Evolutionary conservation across 1,284 basidiomycete species (phyloP), one percentile per base, ranked within the genome.

Genomic region (Tylopilus sp.): DNA sequence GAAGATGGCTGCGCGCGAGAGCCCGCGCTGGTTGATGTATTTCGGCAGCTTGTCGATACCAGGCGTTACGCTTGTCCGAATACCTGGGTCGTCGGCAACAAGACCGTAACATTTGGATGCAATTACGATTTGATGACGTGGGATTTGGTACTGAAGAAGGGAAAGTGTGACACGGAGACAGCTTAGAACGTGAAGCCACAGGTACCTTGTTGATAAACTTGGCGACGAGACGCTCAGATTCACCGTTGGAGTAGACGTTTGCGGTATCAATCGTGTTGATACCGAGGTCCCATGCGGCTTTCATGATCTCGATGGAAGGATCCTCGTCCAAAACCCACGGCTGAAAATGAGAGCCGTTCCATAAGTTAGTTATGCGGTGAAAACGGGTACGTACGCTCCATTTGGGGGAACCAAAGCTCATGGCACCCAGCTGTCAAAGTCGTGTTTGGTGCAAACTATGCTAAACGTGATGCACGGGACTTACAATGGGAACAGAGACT

Each of bases 131-230:
- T 85, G 81, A 36, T 86, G 80, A 54, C 91, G 82, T 15, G 88
- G 87, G 57, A 92, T 87, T n/a, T 86, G 74, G 74, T 82, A 82
- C 85, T 87, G n/a, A n/a, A n/a, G n/a, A n/a, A n/a, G n/a, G n/a
- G n/a, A n/a, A n/a, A n/a, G n/a, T n/a, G n/a, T n/a, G n/a, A n/a
- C n/a, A 53, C 22, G 24, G 24, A 58, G 26, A n/a, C 19, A 18
- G 10, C 13, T n/a, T n/a, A n/a, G n/a, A n/a, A n/a, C n/a, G n/a
- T n/a, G n/a, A n/a, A n/a, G n/a, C n/a, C n/a, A n/a, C n/a, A n/a
- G 13, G 15, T 49, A 39, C 83, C 76, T 81, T 72, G 63, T 85
- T 81, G 66, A 92, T 81, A 57, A 90, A 90, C 70, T 85, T 16
- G 83, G 88, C 12, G n/a, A n/a, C n/a, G n/a, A 86, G 68, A 38